phyloP scores from a whole-genome alignment of 2,329 filamentous ascomycete species.

The Fusarium sp. region DNA sequence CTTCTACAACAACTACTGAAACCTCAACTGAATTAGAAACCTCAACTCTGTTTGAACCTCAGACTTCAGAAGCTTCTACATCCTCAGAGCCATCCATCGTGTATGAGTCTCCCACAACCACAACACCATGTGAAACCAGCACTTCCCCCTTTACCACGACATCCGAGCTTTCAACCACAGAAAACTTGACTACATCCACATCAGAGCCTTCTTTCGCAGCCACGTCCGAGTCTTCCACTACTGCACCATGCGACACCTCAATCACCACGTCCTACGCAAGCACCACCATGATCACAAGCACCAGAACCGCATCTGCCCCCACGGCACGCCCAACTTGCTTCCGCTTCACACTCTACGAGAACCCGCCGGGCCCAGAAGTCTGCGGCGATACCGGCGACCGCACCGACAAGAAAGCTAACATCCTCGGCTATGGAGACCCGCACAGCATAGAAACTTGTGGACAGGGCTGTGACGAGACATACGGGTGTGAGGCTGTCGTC shows the following conservation, averaged over 20 bases:
- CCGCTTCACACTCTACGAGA: constrained; percentile 24
- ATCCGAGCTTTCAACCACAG: neutral
- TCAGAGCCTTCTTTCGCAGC: neutral
- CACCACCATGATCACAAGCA: neutral
- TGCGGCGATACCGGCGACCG: constrained; percentile 20
- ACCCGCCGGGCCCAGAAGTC: constrained; percentile 7
- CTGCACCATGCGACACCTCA: neutral
- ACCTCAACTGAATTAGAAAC: neutral
- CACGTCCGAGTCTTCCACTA: constrained; percentile 1
- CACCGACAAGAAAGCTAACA: constrained; percentile 15
- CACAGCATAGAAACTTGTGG: constrained; percentile 29
- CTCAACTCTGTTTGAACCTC: neutral
- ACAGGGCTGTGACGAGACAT: constrained; percentile 24
- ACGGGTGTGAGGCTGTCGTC: constrained; percentile 20
- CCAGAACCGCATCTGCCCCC: constrained; percentile 4
- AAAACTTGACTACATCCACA: neutral
- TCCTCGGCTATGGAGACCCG: constrained; percentile 23
- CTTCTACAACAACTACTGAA: neutral
- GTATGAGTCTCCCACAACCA: neutral
- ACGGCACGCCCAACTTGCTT: constrained; percentile 24
- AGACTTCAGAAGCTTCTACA: neutral
- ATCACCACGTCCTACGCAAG: constrained; percentile 3
- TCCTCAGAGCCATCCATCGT: neutral
- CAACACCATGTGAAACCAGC: neutral
- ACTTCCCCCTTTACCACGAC: neutral